Evolutionary conservation across 495 filamentous ascomycete species (phyloP), one percentile per base, ranked within the genome.

Genomic region (Aspergillus olivimuriae): DNA sequence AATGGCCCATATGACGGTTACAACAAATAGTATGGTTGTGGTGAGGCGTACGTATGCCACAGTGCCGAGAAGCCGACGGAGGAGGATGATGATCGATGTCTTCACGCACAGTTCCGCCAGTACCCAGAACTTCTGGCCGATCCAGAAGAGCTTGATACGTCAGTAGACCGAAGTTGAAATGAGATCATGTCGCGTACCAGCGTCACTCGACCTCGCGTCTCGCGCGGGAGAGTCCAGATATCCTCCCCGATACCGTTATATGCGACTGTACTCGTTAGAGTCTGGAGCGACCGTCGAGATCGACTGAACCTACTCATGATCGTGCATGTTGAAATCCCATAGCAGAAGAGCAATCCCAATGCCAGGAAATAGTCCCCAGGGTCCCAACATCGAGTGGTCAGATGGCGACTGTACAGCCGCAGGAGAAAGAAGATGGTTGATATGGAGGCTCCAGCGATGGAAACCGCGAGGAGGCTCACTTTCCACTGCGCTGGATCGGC

Each of bases 71-170:
- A 61, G 30, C 5, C 52, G 41, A 8, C 54, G 57, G 23, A 63
- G 57, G 34, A 66, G 55, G 10, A 67, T 20, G 3, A 69, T 52
- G 42, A 70, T 66, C 8, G 65, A 66, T 1, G 61, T 38, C 43
- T 70, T 70, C 38, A 62, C 53, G 23, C 64, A 50, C 20, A 58
- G 49, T 37, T 62, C 56, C 2, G 57, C 43, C 0, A 43, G 18
- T 0, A 50, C 45, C 56, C 56, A 62, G 33, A 57, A 59, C 24
- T 59, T 59, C 24, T 57, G 44, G 6, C 46, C 21, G 11, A 62
- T 46, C 58, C 58, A 62, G 22, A 53, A 47, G 35, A 46, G 15
- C 57, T 58, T 19, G 11, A 11, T 22, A 6, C 4, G 23, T 33
- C 21, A 19, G 38, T 6, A 40, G 14, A 30, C 15, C 4, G 16